A percentile compares a stretch with the other conserved stretches of the same genome.
Conservation (phyloP, 257 asterid genomes). For the Scutellaria galericulata region DNA sequence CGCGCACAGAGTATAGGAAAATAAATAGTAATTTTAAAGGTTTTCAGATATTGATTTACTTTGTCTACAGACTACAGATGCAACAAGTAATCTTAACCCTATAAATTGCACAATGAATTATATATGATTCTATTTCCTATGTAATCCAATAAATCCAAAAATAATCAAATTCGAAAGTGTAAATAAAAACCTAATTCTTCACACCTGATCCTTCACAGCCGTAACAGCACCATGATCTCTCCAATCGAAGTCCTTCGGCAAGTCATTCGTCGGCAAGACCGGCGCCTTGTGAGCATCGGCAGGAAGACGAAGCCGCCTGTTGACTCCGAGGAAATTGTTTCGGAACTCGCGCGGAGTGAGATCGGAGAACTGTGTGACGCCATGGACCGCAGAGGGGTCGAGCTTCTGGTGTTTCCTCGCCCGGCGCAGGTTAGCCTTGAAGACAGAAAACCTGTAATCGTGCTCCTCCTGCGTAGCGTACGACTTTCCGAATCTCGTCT, state of each 20-base stretch:
- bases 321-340: conserved; percentile 62
- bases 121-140: background rate
- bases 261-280: conserved; percentile 72
- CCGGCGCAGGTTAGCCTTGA: conserved; percentile 80
- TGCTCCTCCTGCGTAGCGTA: conserved; percentile 74
- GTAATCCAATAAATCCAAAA: background rate
- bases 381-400: conserved; percentile 88
- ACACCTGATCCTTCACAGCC: conserved; percentile 82
- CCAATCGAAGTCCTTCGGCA: conserved; percentile 84
- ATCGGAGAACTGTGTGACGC: conserved; percentile 90
- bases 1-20: background rate
- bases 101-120: background rate
- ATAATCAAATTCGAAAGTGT: conserved; percentile 1
- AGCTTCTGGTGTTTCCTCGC: conserved; percentile 77
- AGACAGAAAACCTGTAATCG: conserved; percentile 65
- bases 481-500: conserved; percentile 61
- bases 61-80: too few relatives aligned
- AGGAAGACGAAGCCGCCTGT: conserved; percentile 64
- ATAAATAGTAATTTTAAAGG: background rate
- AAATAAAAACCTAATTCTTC: conserved; percentile 22
- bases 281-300: conserved; percentile 78
- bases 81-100: background rate
- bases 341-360: conserved; percentile 78
- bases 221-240: conserved; percentile 87
- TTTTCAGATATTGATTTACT: too few relatives aligned